Base-by-base conservation (phyloP, 2,329 filamentous ascomycete species). In the Fusarium marasasianum region DNA sequence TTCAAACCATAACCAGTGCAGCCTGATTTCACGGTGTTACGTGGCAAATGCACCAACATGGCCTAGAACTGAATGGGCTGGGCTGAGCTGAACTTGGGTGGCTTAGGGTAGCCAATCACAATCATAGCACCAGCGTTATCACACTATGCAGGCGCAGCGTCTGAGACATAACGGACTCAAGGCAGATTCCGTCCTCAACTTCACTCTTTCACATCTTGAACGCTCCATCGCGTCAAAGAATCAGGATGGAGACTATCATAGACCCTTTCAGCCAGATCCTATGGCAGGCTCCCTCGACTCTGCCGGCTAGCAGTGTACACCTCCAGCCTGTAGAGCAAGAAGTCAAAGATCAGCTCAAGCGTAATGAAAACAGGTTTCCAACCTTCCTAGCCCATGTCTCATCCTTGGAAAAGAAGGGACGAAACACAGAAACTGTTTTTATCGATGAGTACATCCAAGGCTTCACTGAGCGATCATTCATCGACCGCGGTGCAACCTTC, bases 211-310 rank as follows among this genome's bases (percentile, higher is more conserved):
- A 7, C 26, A 31, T 48, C 1, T 1, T 31, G 4, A 12, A 6
- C 10, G 0, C 0, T n/a, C 8, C 48, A 51, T 8, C 8, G 1
- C 8, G 0, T 24, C 22, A 12, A 43, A 15, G 3, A 6, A 0
- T 8, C 12, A 40, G 0, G 1, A 60, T 60, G 57, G 44, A 53
- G 4, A 33, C 35, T 1, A 53, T 60, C 2, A 2, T 24, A 20
- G 57, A 60, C 9, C 57, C 57, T 1, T 60, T 60, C 44, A 60
- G 57, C 26, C 57, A 53, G 10, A 60, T 60, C 0, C 2, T 60
- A 2, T 60, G 57, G 57, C 57, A 60, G 5, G 35, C 8, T 3
- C 31, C 35, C 1, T 31, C 57, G 5, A 22, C 3, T 1, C 8
- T 56, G 0, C 26, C 38, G 0, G 3, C 18, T 0, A 9, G 6